Percentiles rank a stretch among this genome's conserved stretches.
Evolutionary conservation across 129 eudicot species (phyloP).

Genomic region (Tagetes patula): DNA sequence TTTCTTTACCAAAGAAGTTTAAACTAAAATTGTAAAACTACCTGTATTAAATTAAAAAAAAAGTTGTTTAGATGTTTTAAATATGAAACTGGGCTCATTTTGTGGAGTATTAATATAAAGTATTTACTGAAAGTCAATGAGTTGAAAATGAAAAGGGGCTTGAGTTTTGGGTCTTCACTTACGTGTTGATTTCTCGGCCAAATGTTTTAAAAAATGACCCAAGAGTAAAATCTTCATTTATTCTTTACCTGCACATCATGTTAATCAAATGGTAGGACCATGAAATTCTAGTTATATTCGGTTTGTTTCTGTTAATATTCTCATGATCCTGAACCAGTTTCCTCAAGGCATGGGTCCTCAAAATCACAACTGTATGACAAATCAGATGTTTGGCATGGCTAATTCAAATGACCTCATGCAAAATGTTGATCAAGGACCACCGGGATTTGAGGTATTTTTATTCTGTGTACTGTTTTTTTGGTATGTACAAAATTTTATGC

Average conservation of each 20-base stretch:
- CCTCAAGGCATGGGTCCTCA: slow-evolving; percentile 45
- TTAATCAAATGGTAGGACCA: slow-evolving; percentile 26
- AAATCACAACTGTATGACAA: slow-evolving; percentile 35
- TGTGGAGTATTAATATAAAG: slow-evolving; percentile 8
- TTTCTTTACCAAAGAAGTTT: too few relatives aligned
- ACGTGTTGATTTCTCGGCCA: background rate
- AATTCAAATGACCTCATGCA: slow-evolving; percentile 34
- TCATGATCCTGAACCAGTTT: slow-evolving; percentile 38
- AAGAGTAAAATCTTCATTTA: slow-evolving; percentile 17
- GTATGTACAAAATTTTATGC: background rate
- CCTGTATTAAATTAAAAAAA: too few relatives aligned
- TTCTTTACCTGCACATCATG: slow-evolving; percentile 32
- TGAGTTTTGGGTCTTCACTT: background rate
- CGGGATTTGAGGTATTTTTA: slow-evolving; percentile 40
- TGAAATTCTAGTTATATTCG: slow-evolving; percentile 25
- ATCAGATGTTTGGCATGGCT: slow-evolving; percentile 37
- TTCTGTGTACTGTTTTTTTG: background rate
- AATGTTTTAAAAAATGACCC: background rate
- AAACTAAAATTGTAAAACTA: too few relatives aligned
- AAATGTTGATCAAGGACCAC: slow-evolving; percentile 43
- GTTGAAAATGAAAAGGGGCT: background rate
- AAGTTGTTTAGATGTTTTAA: slow-evolving; percentile 6
- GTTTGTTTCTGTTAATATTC: slow-evolving; percentile 23
- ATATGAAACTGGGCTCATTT: slow-evolving; percentile 6
- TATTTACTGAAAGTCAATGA: slow-evolving; percentile 4